These are phyloP conservation scores for Termitomyces sp. DNA, from an alignment of 768 basidiomycete species.

Conservation along the genomic window DNA sequence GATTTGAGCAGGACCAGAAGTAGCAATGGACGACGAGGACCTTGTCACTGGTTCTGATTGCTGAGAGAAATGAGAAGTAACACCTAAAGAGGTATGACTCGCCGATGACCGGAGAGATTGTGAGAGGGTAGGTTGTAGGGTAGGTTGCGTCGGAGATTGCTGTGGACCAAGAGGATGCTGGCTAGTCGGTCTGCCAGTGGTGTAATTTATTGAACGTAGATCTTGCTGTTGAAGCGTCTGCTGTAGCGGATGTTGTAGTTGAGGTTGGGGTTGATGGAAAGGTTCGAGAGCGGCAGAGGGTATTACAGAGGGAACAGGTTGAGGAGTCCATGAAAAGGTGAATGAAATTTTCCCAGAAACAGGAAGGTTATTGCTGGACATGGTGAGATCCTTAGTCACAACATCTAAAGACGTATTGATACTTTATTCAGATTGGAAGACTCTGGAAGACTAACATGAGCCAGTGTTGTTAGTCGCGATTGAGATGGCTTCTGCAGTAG, in stretches of 20 bases:
- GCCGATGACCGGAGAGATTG: conserved; percentile 19
- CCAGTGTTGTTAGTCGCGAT: conserved; percentile 42
- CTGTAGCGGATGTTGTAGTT: not conserved
- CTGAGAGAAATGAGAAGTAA: conserved; percentile 18
- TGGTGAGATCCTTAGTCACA: conserved; percentile 68
- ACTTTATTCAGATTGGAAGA: conserved; percentile 14
- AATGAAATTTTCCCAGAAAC: conserved; percentile 84
- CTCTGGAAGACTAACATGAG: conserved; percentile 12
- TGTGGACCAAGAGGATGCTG: conserved; percentile 10
- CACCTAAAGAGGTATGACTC: conserved; percentile 19
- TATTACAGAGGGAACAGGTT: conserved; percentile 19
- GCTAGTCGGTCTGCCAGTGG: conserved; percentile 5
- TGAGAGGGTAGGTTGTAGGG: conserved; percentile 4
- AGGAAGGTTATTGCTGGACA: conserved; percentile 68
- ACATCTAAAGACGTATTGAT: conserved; percentile 39
- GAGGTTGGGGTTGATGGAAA: not conserved
- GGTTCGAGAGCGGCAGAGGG: conserved; percentile 3
- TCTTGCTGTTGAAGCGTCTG: conserved; percentile 8
- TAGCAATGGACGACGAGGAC: conserved; percentile 8
- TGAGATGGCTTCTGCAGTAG: conserved; percentile 47
- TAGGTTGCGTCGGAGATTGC: conserved; percentile 1
- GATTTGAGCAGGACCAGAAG: conserved; percentile 5
- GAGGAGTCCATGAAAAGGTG: conserved; percentile 39
- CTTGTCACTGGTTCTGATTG: conserved; percentile 10
- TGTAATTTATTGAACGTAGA: conserved; percentile 1